Evolutionary conservation across 805 yeast genomes (phyloP).

Genomic region (Metschnikowia vanudenii): DNA sequence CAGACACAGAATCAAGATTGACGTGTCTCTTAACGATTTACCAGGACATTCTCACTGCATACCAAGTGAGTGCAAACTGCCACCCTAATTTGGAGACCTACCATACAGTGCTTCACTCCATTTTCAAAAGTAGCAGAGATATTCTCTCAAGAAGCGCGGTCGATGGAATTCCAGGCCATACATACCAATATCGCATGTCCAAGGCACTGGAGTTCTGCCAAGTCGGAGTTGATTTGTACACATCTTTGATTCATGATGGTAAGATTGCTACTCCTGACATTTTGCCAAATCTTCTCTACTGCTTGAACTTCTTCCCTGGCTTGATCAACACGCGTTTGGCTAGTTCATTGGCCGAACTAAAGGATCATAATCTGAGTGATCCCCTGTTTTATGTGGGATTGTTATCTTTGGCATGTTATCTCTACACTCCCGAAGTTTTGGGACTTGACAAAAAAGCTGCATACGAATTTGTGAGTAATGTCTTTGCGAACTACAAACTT

Average conservation of each 20-base stretch:
- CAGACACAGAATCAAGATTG: slow-evolving; percentile 55
- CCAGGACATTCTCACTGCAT: slow-evolving; percentile 53
- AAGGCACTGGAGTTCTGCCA: slow-evolving; percentile 46
- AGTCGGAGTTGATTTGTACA: slow-evolving; percentile 44
- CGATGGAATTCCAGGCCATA: slow-evolving; percentile 43
- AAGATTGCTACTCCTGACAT: slow-evolving; percentile 32
- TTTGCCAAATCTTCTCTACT: slow-evolving; percentile 36
- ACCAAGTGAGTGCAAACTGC: slow-evolving; percentile 19
- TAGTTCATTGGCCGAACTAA: slow-evolving; percentile 25
- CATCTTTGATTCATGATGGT: slow-evolving; percentile 43
- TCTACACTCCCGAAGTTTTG: slow-evolving; percentile 20
- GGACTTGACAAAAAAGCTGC: slow-evolving; percentile 17
- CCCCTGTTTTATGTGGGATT: slow-evolving; percentile 36
- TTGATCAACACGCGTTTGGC: slow-evolving; percentile 24
- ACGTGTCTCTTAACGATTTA: slow-evolving; percentile 64
- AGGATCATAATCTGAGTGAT: slow-evolving; percentile 26
- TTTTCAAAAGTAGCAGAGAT: slow-evolving; percentile 49
- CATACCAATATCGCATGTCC: slow-evolving; percentile 46
- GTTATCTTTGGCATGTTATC: slow-evolving; percentile 30
- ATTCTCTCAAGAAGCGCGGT: slow-evolving; percentile 37
- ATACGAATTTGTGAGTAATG: slow-evolving; percentile 28
- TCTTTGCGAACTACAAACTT: slow-evolving; percentile 37
- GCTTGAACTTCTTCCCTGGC: slow-evolving; percentile 29
- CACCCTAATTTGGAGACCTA: slow-evolving; percentile 60
- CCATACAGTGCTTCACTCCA: slow-evolving; percentile 45